These are phyloP conservation scores for Phytophthora capsici DNA, from an alignment of 352 stramenopile species.

Conservation along the genomic window DNA sequence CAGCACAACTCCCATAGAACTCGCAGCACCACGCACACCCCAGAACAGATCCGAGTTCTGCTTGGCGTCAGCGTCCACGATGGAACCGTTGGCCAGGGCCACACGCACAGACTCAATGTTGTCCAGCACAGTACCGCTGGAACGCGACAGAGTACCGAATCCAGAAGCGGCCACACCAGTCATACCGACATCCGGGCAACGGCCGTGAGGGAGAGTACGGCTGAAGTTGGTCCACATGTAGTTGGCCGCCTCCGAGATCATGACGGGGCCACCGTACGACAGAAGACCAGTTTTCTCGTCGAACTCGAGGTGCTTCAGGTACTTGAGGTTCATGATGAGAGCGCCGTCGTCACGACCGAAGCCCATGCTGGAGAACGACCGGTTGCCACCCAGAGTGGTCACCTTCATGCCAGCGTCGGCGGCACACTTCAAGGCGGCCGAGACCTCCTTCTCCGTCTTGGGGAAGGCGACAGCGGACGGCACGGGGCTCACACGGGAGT, in stretches of 20 bases:
- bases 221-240: constrained; percentile 25
- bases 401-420: constrained; percentile 29
- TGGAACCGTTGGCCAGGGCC: constrained; percentile 30
- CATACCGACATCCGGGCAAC: constrained; percentile 38
- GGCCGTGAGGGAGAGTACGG: constrained; percentile 30
- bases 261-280: constrained; percentile 35
- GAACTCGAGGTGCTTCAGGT: constrained; percentile 27
- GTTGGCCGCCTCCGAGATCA: constrained; percentile 32
- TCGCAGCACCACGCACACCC: constrained; percentile 31
- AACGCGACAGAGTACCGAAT: constrained; percentile 32
- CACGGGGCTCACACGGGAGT: constrained; percentile 31
- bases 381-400: constrained; percentile 34
- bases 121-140: constrained; percentile 29
- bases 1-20: constrained; percentile 31
- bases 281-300: constrained; percentile 24
- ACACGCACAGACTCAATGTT: constrained; percentile 33
- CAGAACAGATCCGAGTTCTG: constrained; percentile 35
- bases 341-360: constrained; percentile 36
- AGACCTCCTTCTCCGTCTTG: constrained; percentile 26
- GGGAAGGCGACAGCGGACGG: constrained; percentile 33
- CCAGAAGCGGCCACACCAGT: constrained; percentile 31
- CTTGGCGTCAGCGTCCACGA: constrained; percentile 25
- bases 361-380: constrained; percentile 39
- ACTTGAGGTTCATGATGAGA: constrained; percentile 34
- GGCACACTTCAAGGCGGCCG: constrained; percentile 29